Base-by-base conservation (phyloP, 768 basidiomycete genomes). In the Dentipellis sp. region DNA sequence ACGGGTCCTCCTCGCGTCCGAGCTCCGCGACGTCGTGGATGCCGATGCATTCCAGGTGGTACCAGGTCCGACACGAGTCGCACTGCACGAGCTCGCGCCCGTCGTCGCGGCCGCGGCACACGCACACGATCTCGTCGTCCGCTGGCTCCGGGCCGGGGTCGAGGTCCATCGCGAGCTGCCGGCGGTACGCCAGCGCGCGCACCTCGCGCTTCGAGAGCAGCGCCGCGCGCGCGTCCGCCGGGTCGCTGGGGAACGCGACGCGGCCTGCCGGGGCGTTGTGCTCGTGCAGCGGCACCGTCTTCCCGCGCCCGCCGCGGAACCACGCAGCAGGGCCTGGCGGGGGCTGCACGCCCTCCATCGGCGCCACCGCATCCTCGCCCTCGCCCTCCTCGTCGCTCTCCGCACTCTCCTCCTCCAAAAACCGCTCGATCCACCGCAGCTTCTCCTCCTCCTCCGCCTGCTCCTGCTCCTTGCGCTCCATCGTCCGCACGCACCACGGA, bases 51-150 rank as follows among this genome's bases (percentile, higher is more conserved):
- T 80, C 71, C 35, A 90, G 75, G 68, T 93, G 90, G 65, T 86
- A 91, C 90, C 90, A 93, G 14, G 75, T 83, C 65, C 80, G 74
- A 67, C 90, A 93, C 4, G 76, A 75, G 62, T 92, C 89, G 61
- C 90, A 93, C 63, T 91, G 90, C 35, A 92, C 91, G 48, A 88
- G 75, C 56, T 82, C 78, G n/a, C 84, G 73, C 3, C 84, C 88
- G 57, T 89, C 85, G 62, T 87, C 84, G 52, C 70, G 73, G 16
- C 82, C 84, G 45, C 72, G 69, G 65, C 89, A 91, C 23, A 86
- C 74, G 65, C 90, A 92, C 16, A 83, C 63, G 16, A 76, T 68
- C 50, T 79, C 78, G 10, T 77, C 78, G 5, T 78, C 78, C 11
- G 75, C 75, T 10, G 71, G 73, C 12, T 74, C 72, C 5, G 71